Evolutionary conservation across 768 basidiomycete genomes (phyloP).

Genomic region (Rhodotorula paludigena): DNA sequence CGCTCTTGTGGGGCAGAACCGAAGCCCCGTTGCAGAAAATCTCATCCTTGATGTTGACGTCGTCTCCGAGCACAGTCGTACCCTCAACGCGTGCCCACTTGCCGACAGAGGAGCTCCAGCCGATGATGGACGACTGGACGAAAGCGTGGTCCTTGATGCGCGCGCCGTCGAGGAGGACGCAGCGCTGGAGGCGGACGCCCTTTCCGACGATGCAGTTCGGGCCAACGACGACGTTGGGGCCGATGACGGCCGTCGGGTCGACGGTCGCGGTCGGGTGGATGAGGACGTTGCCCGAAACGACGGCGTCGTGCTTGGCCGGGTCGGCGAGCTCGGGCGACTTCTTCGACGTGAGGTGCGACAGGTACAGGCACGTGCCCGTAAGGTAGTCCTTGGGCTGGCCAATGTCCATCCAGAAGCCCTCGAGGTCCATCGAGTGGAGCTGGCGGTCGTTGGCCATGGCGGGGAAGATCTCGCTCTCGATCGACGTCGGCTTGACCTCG

Average conservation of each 20-base stretch:
- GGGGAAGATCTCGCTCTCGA: constrained; percentile 54
- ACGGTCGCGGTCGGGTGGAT: constrained; percentile 51
- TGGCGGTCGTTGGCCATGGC: constrained; percentile 50
- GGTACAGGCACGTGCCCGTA: constrained; percentile 52
- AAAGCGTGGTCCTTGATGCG: constrained; percentile 52
- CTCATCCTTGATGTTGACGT: constrained; percentile 53
- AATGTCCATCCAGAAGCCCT: constrained; percentile 54
- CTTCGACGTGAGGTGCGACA: constrained; percentile 49
- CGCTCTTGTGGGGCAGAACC: constrained; percentile 38
- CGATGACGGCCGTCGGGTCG: constrained; percentile 50
- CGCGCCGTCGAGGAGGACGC: constrained; percentile 52
- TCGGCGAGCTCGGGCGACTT: constrained; percentile 45
- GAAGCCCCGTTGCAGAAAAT: constrained; percentile 50
- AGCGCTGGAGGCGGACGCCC: constrained; percentile 52
- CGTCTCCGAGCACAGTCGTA: constrained; percentile 52
- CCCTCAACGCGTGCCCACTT: constrained; percentile 21
- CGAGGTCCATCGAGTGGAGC: constrained; percentile 53
- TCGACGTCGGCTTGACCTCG: constrained; percentile 53
- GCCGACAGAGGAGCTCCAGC: constrained; percentile 45
- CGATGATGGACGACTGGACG: constrained; percentile 52
- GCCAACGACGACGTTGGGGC: constrained; percentile 53
- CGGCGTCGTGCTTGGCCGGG: constrained; percentile 50
- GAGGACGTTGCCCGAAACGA: constrained; percentile 52
- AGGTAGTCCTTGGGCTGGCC: constrained; percentile 52
- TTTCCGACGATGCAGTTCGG: constrained; percentile 51